Base-by-base conservation (phyloP, 148 eudicot species). In the Dysphania ambrosioides region DNA sequence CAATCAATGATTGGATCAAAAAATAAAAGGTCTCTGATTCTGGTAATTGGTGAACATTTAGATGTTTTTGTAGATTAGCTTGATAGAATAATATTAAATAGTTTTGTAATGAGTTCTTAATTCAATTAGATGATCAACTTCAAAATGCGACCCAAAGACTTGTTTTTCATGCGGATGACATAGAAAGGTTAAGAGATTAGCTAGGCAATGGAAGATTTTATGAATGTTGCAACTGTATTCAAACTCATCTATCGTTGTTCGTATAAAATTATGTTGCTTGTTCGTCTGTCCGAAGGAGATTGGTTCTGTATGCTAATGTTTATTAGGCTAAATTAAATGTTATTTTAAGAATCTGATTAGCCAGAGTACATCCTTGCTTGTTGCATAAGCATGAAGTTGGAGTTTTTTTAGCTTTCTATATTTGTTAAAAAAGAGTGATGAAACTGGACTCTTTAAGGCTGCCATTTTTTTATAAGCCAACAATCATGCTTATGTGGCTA, bases 1-100 rank as follows among this genome's bases (percentile, higher is more conserved):
- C 8, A 44, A 69, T 66, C 85, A 85, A 87, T 87, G 82, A 89
- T 87, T 87, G 87, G 85, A 79, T 42, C 53, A 66, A 44, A 65
- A 31, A 40, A 68, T 70, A 61, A 53, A 44, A 59, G 55, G 51
- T 56, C 60, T 68, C 3, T 16, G 79, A 51, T 66, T 67, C 66
- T 57, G 53, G 67, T 76, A 42, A 65, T 66, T 51, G 70, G 57
- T 76, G 57, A 68, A 63, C 70, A 59, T 53, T 68, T 68, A 36
- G 53, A 47, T 47, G 21, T 68, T 79, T n/a, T n/a, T 51, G 65
- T 81, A 85, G 77, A 76, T 81, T 86, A 74, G 76, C 16, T 47
- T 74, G 58, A 27, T n/a, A 23, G 7, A 53, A 68, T 76, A 78
- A 35, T 74, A 56, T 42, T 56, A 64, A 65, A 66, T 76, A 23